These are phyloP conservation scores for Fusarium citri DNA, from an alignment of 2,329 filamentous ascomycete genomes.

Conservation along the genomic window DNA sequence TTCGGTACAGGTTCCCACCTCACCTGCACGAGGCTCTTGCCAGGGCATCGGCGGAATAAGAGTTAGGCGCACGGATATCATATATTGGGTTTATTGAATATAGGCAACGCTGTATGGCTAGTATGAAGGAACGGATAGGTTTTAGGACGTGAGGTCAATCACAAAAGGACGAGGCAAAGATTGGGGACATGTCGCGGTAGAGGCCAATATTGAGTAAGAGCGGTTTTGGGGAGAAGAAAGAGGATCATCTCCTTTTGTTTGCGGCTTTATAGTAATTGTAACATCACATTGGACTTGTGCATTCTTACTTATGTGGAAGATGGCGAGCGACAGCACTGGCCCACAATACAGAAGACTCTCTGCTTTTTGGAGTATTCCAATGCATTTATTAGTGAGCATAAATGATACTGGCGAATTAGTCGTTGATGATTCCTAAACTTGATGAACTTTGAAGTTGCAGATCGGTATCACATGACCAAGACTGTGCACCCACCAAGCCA, in stretches of 20 bases:
- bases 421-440: not conserved
- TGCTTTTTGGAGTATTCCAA: not conserved
- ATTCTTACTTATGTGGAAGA: not conserved
- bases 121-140: not conserved
- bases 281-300: constrained; percentile 19
- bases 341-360: not conserved
- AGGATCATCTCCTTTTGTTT: constrained; percentile 9
- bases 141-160: constrained; percentile 11
- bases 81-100: constrained; percentile 27
- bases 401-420: not conserved
- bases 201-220: constrained; percentile 1
- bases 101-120: constrained; percentile 17
- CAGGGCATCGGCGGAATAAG: constrained; percentile 75
- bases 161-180: constrained; percentile 12
- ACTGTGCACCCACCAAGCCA: not conserved
- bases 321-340: not conserved
- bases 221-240: constrained; percentile 5
- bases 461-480: not conserved
- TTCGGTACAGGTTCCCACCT: constrained; percentile 89
- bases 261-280: constrained; percentile 30
- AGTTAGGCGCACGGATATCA: not conserved
- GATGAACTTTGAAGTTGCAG: not conserved
- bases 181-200: constrained; percentile 10
- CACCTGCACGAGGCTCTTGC: constrained; percentile 90
- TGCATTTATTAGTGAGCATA: not conserved